Evolutionary conservation across 441 rosid species (phyloP).

Genomic region (Erysimum pusillum): DNA sequence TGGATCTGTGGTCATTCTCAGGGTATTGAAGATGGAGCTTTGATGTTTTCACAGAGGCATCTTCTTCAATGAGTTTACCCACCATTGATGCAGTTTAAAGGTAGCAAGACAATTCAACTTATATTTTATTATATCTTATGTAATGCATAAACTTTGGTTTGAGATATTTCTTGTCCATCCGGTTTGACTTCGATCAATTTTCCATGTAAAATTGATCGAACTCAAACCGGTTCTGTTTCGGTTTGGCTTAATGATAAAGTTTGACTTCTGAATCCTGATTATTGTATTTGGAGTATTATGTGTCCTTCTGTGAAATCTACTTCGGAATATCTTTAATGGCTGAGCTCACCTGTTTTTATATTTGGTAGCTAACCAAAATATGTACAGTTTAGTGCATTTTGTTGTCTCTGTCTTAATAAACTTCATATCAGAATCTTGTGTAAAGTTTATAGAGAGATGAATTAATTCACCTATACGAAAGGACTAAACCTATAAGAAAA

Average conservation of each 20-base stretch:
- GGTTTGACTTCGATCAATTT: no score
- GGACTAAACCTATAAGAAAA: no score
- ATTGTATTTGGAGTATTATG: background rate
- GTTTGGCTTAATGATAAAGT: background rate
- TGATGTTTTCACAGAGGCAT: background rate
- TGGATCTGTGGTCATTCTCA: background rate
- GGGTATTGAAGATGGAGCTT: background rate
- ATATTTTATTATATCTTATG: no score
- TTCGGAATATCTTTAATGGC: background rate
- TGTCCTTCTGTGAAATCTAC: background rate
- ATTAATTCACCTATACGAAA: background rate
- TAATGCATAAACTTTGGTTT: background rate
- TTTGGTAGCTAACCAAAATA: background rate
- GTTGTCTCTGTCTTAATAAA: no score
- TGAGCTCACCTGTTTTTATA: background rate
- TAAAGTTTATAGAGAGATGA: no score
- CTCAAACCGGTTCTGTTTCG: background rate
- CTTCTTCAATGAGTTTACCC: background rate
- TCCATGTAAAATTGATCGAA: background rate
- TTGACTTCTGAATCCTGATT: background rate
- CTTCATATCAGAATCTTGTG: no score
- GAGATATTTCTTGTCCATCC: slow-evolving; percentile 2
- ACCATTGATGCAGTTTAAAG: background rate
- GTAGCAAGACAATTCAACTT: background rate
- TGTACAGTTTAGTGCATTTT: no score